Evolutionary conservation across 805 yeast species (phyloP).

Genomic region (Yamadazyma laniorum): DNA sequence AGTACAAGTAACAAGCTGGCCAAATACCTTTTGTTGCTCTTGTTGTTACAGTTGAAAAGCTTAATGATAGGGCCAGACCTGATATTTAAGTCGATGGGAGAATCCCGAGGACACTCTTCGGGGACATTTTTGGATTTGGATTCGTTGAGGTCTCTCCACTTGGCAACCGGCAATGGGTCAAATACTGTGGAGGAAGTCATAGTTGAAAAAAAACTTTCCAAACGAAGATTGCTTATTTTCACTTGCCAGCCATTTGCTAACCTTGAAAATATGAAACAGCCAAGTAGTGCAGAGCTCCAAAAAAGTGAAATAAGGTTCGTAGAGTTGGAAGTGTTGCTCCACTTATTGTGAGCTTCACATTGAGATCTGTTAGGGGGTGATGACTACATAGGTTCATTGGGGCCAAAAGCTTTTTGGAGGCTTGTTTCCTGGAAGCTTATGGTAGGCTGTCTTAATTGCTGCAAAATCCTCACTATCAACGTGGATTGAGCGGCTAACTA

Average conservation of each 20-base stretch:
- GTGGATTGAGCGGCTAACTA: too few species aligned
- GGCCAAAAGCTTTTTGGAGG: too few species aligned
- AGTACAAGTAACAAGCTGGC: conserved; percentile 69
- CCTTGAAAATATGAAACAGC: too few species aligned
- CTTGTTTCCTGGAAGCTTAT: too few species aligned
- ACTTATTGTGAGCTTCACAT: too few species aligned
- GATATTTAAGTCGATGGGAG: conserved; percentile 38
- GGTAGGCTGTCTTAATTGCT: too few species aligned
- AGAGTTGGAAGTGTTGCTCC: too few species aligned
- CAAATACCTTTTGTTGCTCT: conserved; percentile 49
- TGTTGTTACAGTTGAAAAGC: conserved; percentile 60
- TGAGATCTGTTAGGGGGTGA: too few species aligned
- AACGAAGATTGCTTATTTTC: conserved; percentile 2
- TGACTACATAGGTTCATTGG: too few species aligned
- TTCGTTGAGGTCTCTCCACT: conserved; percentile 28
- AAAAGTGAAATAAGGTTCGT: too few species aligned
- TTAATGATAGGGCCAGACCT: conserved; percentile 79
- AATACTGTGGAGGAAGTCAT: conserved; percentile 5
- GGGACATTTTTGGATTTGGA: conserved; percentile 23
- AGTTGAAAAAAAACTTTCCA: neutral
- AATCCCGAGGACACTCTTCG: conserved; percentile 25
- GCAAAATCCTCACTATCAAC: too few species aligned
- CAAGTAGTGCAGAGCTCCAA: too few species aligned
- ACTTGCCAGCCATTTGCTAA: neutral
- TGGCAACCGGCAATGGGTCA: conserved; percentile 23